Conservation (phyloP, 2,329 filamentous ascomycete genomes). For the Claviceps spartinae region DNA sequence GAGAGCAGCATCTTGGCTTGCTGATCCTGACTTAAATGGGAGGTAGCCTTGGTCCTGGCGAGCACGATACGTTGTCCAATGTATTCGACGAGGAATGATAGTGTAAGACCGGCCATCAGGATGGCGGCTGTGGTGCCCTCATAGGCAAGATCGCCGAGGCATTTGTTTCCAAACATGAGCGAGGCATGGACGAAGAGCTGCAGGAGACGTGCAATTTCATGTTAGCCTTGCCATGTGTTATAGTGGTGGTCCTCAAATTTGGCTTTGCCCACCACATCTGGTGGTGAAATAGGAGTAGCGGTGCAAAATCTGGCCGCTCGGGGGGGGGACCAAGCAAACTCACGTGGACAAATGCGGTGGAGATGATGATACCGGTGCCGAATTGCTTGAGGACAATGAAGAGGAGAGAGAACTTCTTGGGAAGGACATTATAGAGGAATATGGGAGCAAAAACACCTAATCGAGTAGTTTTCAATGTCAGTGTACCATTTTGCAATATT, state of each 20-base stretch:
- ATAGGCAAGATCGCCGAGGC: slow-evolving; percentile 51
- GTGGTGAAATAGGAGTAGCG: not conserved
- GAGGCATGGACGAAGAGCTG: slow-evolving; percentile 62
- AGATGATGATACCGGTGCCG: slow-evolving; percentile 58
- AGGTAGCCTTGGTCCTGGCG: slow-evolving; percentile 18
- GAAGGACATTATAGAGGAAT: slow-evolving; percentile 43
- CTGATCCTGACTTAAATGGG: slow-evolving; percentile 12
- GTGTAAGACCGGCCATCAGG: slow-evolving; percentile 58
- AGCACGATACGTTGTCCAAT: slow-evolving; percentile 45
- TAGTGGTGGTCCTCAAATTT: no score
- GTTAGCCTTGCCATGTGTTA: not conserved
- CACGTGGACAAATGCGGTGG: slow-evolving; percentile 57
- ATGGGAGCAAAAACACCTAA: slow-evolving; percentile 52
- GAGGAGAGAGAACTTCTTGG: slow-evolving; percentile 31
- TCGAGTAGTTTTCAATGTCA: not conserved
- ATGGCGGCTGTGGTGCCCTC: slow-evolving; percentile 58
- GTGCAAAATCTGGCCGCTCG: not conserved
- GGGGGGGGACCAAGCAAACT: slow-evolving; percentile 11
- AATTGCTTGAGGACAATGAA: slow-evolving; percentile 60
- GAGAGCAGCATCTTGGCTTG: slow-evolving; percentile 16
- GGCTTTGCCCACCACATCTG: no score
- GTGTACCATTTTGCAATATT: not conserved
- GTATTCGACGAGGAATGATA: slow-evolving; percentile 62
- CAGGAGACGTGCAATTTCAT: not conserved
- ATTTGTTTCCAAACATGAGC: slow-evolving; percentile 60